phyloP scores from a whole-genome alignment of 768 basidiomycete species.

The Punctularia strigosozonata region DNA sequence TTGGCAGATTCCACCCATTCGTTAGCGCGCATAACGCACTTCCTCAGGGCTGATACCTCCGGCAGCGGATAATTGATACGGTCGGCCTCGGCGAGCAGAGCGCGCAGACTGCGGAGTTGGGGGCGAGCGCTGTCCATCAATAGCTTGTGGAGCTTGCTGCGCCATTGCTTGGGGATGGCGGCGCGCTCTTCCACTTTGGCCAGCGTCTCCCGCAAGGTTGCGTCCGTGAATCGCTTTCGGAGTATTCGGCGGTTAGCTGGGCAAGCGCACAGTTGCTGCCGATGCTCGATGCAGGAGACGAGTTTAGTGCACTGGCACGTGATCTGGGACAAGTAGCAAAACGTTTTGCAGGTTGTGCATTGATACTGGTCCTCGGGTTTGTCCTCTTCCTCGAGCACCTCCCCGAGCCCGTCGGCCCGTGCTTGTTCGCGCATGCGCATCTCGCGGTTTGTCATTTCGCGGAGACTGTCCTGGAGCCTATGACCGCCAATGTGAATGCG shows the following conservation, averaged over 20 bases:
- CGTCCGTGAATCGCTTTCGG: conserved; percentile 74
- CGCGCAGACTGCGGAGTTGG: conserved; percentile 62
- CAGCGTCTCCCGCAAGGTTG: conserved; percentile 58
- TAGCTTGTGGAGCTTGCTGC: conserved; percentile 50
- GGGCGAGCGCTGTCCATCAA: conserved; percentile 64
- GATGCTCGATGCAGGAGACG: conserved; percentile 82
- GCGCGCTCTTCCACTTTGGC: conserved; percentile 61
- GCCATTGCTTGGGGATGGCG: conserved; percentile 65
- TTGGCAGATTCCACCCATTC: conserved; percentile 86
- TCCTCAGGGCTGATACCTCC: conserved; percentile 61
- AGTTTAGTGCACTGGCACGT: conserved; percentile 68
- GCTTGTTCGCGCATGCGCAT: conserved; percentile 52
- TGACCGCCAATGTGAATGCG: conserved; percentile 1
- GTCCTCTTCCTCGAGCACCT: conserved; percentile 69
- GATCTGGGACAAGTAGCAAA: conserved; percentile 92
- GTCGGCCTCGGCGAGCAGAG: conserved; percentile 82
- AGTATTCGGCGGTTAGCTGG: conserved; percentile 44
- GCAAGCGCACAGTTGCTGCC: conserved; percentile 63
- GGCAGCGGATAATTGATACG: conserved; percentile 66
- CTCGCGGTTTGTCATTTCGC: conserved; percentile 86
- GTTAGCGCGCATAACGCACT: conserved; percentile 70
- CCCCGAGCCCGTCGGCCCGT: conserved; percentile 46
- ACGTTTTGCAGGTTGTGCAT: conserved; percentile 84
- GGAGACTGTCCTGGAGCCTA: conserved; percentile 76
- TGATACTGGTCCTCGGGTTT: conserved; percentile 92